phyloP scores from a whole-genome alignment of 2,329 filamentous ascomycete genomes.

The Lasiodiplodia hormozganensis region DNA sequence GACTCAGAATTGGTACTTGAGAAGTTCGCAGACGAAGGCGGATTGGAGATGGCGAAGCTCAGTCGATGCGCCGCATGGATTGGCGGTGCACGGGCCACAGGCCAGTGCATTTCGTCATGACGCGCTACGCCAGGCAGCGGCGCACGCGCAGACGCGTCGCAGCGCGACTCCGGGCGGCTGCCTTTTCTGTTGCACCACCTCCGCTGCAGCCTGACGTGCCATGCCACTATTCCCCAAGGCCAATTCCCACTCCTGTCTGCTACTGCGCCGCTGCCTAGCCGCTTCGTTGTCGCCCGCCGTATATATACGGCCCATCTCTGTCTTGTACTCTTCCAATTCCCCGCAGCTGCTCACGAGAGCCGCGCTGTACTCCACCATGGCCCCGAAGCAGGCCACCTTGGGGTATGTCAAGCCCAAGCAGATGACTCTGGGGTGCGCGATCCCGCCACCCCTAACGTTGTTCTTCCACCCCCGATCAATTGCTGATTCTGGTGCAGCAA shows the following conservation, averaged over 20 bases:
- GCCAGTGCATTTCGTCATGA: conserved; percentile 8
- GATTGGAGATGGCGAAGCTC: neutral
- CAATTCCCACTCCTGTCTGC: neutral
- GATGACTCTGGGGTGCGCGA: conserved; percentile 73
- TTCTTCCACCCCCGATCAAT: conserved; percentile 30
- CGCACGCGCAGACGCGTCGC: conserved; percentile 41
- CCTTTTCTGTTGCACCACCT: conserved; percentile 34
- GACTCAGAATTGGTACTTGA: neutral
- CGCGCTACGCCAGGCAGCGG: conserved; percentile 28
- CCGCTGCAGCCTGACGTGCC: conserved; percentile 1
- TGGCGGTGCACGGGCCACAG: neutral
- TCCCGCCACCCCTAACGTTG: conserved; percentile 21
- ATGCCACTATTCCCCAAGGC: conserved; percentile 12
- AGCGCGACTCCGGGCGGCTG: conserved; percentile 33
- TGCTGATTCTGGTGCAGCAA: conserved; percentile 63
- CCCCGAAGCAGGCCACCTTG: conserved; percentile 78
- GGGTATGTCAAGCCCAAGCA: conserved; percentile 84
- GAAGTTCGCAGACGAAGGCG: neutral
- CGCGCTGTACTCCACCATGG: conserved; percentile 44
- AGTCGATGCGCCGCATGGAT: conserved; percentile 19
- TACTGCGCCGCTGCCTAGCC: conserved; percentile 11
- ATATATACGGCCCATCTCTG: neutral
- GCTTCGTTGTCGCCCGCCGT: neutral
- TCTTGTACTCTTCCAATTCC: conserved; percentile 16
- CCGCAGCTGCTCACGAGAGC: conserved; percentile 30